Percentiles rank a stretch among this genome's conserved stretches.
Conservation (phyloP, 176 grass and related monocot genomes). For the Saccharum officinarum region DNA sequence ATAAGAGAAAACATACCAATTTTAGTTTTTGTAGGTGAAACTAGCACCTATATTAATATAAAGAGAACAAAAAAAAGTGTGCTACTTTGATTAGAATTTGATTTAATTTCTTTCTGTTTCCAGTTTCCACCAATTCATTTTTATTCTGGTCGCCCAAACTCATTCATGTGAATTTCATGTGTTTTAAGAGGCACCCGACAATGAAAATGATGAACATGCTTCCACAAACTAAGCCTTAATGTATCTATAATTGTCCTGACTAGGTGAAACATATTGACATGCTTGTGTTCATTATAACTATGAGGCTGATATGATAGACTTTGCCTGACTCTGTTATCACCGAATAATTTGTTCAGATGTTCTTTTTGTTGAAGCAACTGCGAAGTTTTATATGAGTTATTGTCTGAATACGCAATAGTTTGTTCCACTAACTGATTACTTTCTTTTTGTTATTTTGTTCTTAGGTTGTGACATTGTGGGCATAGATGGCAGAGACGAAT, state of each 20-base stretch:
- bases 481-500: constrained; percentile 8
- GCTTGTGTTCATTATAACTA: neutral
- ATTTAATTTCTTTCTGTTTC: neutral
- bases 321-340: neutral
- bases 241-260: neutral
- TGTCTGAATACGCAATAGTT: neutral
- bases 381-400: neutral
- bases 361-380: neutral
- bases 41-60: neutral
- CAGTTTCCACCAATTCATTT: neutral
- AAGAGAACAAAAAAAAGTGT: neutral
- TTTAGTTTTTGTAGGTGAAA: neutral
- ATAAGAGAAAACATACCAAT: neutral
- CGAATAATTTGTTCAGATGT: neutral
- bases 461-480: constrained; percentile 1
- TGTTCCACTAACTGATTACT: neutral
- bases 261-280: neutral
- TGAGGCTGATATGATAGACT: neutral
- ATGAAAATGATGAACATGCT: neutral
- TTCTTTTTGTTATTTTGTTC: neutral
- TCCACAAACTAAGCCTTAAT: neutral
- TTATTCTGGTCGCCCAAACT: neutral
- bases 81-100: neutral
- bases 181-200: neutral
- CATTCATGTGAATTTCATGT: neutral